Percentiles rank a stretch among this genome's conserved stretches.
Evolutionary conservation across 106 monocot genomes (phyloP).

Genomic region (Apostasia shenzhenica): DNA sequence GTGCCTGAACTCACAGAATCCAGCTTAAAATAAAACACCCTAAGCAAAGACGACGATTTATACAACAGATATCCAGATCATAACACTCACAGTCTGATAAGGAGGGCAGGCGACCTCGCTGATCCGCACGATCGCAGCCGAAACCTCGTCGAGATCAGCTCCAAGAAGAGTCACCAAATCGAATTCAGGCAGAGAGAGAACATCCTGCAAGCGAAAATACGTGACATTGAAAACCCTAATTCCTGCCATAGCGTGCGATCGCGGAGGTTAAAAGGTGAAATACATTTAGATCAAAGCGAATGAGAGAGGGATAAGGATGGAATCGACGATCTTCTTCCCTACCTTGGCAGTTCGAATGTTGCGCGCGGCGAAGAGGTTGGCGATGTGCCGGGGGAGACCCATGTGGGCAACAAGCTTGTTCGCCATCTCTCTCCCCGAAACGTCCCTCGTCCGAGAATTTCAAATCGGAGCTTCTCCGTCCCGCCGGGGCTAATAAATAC

Average conservation of each 20-base stretch:
- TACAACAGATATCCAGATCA: not conserved
- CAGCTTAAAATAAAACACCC: not conserved
- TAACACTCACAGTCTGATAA: conserved; percentile 42
- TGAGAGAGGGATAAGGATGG: not conserved
- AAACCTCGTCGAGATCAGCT: conserved; percentile 32
- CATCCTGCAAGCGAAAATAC: conserved; percentile 35
- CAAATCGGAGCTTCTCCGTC: too few species aligned
- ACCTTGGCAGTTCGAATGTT: conserved; percentile 82
- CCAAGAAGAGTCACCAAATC: conserved; percentile 69
- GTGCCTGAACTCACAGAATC: conserved; percentile 31
- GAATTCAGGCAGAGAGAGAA: conserved; percentile 75
- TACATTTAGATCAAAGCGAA: not conserved
- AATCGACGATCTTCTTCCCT: not conserved
- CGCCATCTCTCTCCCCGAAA: conserved; percentile 33
- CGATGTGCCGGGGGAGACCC: conserved; percentile 58
- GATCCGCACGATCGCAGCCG: conserved; percentile 50
- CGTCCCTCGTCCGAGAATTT: too few species aligned
- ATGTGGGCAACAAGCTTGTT: conserved; percentile 77
- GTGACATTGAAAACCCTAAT: not conserved
- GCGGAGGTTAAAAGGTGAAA: not conserved
- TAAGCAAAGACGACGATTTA: not conserved
- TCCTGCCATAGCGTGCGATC: not conserved
- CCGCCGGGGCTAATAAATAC: too few species aligned
- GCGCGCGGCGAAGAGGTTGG: conserved; percentile 84
- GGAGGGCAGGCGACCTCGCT: conserved; percentile 73